Conservation (phyloP, 257 asterid species). For the Nicotiana noctiflora region DNA sequence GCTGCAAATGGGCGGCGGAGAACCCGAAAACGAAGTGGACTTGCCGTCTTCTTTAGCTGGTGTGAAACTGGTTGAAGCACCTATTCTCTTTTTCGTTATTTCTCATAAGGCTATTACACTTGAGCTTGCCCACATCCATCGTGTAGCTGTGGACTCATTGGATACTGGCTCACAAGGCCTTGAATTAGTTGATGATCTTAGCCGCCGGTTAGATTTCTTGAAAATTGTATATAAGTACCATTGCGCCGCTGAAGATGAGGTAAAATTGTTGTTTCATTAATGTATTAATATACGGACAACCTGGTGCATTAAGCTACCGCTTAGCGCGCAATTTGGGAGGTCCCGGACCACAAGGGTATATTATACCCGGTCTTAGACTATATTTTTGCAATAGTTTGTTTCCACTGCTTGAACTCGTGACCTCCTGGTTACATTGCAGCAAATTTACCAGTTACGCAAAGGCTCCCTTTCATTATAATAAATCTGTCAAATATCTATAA, state of each 20-base stretch:
- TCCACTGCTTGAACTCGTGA: too few relatives aligned
- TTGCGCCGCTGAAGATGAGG: constrained; percentile 90
- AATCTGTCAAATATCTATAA: too few relatives aligned
- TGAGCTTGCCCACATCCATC: constrained; percentile 54
- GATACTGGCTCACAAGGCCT: constrained; percentile 19
- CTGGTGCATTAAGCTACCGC: too few relatives aligned
- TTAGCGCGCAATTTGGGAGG: too few relatives aligned
- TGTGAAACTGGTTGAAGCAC: constrained; percentile 56
- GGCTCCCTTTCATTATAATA: too few relatives aligned
- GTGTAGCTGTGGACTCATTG: constrained; percentile 45
- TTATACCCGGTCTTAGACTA: too few relatives aligned
- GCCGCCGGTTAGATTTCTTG: constrained; percentile 60
- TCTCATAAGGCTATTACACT: constrained; percentile 67
- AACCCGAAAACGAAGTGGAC: constrained; percentile 56
- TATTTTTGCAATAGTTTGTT: too few relatives aligned
- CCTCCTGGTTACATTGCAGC: too few relatives aligned
- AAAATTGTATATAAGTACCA: constrained; percentile 64
- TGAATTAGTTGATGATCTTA: constrained; percentile 36
- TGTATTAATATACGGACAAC: too few relatives aligned
- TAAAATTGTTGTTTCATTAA: constrained; percentile 4
- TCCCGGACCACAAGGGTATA: too few relatives aligned
- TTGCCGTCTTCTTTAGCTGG: constrained; percentile 29
- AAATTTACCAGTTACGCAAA: too few relatives aligned
- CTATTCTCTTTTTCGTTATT: constrained; percentile 61
- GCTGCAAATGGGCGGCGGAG: constrained; percentile 50